Conservation (phyloP, 768 basidiomycete genomes). For the Mycena crocata region DNA sequence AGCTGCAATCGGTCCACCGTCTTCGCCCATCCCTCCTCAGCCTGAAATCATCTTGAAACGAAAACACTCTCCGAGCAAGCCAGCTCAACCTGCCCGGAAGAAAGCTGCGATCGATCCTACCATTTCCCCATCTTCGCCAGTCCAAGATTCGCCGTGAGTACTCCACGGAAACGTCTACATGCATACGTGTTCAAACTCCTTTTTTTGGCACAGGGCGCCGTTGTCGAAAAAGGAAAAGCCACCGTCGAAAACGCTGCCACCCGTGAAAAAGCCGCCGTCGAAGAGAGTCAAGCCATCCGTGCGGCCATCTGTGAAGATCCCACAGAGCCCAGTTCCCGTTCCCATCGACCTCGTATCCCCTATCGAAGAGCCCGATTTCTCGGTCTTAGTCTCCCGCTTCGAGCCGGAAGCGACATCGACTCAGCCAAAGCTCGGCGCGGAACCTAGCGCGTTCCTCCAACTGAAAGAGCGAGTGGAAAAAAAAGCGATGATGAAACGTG, state of each 20-base stretch:
- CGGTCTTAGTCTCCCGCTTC: slow-evolving; percentile 30
- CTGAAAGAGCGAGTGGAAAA: slow-evolving; percentile 50
- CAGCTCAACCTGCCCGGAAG: slow-evolving; percentile 19
- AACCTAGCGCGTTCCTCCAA: slow-evolving; percentile 46
- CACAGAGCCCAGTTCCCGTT: slow-evolving; percentile 10
- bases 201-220: too few species aligned
- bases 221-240: too few species aligned
- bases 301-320: slow-evolving; percentile 16
- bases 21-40: too few species aligned
- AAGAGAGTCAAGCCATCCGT: slow-evolving; percentile 16
- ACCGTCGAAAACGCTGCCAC: too few species aligned
- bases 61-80: slow-evolving; percentile 21
- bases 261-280: slow-evolving; percentile 10
- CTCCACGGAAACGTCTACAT: not conserved
- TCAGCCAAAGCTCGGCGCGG: slow-evolving; percentile 32
- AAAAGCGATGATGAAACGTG: slow-evolving; percentile 41
- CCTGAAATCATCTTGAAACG: slow-evolving; percentile 22
- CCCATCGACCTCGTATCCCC: slow-evolving; percentile 28
- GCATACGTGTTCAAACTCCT: not conserved
- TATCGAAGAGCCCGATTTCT: slow-evolving; percentile 32
- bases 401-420: slow-evolving; percentile 30
- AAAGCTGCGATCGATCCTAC: slow-evolving; percentile 24
- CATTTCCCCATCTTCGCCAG: slow-evolving; percentile 18
- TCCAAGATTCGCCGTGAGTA: slow-evolving; percentile 22
- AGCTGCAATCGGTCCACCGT: too few species aligned